phyloP scores from a whole-genome alignment of 139 green algal genomes.

The Parachlorella kessleri region DNA sequence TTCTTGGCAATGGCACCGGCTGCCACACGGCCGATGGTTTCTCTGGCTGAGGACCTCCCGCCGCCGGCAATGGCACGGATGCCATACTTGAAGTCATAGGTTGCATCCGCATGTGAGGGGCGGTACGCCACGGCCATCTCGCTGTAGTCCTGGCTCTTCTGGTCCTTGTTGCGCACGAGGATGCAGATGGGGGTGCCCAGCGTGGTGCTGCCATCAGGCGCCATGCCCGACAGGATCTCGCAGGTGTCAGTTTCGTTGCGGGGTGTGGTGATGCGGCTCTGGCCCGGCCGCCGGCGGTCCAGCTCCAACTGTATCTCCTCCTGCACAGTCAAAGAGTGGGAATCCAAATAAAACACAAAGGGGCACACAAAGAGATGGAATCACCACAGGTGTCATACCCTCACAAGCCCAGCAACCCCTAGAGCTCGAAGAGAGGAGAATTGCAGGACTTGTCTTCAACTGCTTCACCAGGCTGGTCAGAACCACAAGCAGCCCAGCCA shows the following conservation, averaged over 20 bases:
- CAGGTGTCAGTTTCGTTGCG: constrained; percentile 94
- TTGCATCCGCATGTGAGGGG: constrained; percentile 96
- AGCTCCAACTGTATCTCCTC: constrained; percentile 86
- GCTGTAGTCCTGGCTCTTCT: constrained; percentile 83
- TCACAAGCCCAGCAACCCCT: background rate
- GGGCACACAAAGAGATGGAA: no score
- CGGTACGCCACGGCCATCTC: constrained; percentile 92
- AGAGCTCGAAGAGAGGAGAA: no score
- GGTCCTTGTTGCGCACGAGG: constrained; percentile 97
- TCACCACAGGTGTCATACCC: no score
- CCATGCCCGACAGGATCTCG: constrained; percentile 90
- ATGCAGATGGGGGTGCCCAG: constrained; percentile 95
- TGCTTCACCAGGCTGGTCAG: no score
- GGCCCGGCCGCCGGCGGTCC: constrained; percentile 87
- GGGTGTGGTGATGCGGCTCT: constrained; percentile 97
- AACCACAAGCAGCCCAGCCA: background rate
- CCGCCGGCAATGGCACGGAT: constrained; percentile 95
- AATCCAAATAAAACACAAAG: no score
- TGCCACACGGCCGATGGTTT: constrained; percentile 98
- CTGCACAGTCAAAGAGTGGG: background rate
- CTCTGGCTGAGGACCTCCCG: constrained; percentile 91
- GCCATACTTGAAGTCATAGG: constrained; percentile 99
- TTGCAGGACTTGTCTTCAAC: no score
- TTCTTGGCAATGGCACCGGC: constrained; percentile 98
- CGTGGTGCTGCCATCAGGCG: constrained; percentile 77